Evolutionary conservation across 139 green algal species (phyloP).

Genomic region (Chlorella sp.): DNA sequence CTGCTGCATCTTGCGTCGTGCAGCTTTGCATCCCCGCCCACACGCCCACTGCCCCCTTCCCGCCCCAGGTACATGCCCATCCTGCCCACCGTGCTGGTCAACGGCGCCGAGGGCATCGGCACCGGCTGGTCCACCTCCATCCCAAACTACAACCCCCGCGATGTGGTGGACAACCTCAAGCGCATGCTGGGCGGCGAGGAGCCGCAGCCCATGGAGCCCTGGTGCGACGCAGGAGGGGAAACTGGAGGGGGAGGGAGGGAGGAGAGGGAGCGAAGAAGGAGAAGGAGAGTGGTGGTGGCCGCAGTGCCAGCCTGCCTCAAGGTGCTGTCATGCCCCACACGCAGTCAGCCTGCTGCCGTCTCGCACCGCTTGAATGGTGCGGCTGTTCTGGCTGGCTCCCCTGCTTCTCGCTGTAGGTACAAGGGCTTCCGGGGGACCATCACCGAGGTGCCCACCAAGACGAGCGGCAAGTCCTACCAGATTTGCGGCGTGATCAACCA

Average conservation of each 20-base stretch:
- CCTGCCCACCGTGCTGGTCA: constrained; percentile 91
- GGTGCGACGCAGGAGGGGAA: no score
- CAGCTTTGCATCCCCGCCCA: not conserved
- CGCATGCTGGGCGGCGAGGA: constrained; percentile 80
- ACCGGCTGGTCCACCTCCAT: constrained; percentile 98
- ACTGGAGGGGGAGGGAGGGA: no score
- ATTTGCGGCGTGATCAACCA: constrained; percentile 73
- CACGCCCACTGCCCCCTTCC: not conserved
- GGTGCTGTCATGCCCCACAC: no score
- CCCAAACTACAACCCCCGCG: constrained; percentile 96
- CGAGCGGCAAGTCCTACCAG: constrained; percentile 67
- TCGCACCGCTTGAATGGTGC: no score
- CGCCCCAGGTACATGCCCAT: constrained; percentile 86
- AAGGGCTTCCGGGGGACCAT: constrained; percentile 73
- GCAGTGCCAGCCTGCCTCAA: no score
- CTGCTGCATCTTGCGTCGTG: no score
- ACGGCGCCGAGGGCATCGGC: constrained; percentile 98
- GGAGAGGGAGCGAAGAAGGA: no score
- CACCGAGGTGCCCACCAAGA: constrained; percentile 56
- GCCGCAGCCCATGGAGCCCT: constrained; percentile 84
- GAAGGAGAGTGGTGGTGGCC: no score
- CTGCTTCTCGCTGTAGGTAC: no score
- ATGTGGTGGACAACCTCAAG: constrained; percentile 92
- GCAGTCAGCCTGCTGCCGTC: no score
- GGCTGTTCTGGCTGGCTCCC: no score